Evolutionary conservation across 1,139 yeast species (phyloP).

Genomic region (Candida frijolesensis): DNA sequence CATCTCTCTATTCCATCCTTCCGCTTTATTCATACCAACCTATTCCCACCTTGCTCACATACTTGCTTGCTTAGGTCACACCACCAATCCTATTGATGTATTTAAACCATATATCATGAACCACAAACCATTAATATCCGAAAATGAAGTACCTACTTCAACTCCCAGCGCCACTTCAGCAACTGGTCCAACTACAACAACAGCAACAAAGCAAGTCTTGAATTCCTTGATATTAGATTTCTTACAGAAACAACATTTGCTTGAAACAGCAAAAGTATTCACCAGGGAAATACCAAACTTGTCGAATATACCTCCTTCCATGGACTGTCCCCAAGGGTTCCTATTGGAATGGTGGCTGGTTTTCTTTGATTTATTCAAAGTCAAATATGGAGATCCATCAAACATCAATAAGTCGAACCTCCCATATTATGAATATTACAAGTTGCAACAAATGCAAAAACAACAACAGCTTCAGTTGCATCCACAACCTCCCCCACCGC

Average conservation of each 20-base stretch:
- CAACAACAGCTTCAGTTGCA: conserved; percentile 16
- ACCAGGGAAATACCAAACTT: conserved; percentile 66
- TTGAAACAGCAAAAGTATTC: conserved; percentile 72
- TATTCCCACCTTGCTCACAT: no score
- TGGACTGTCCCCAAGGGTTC: conserved; percentile 87
- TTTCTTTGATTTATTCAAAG: conserved; percentile 92
- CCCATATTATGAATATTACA: conserved; percentile 7
- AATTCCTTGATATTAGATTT: conserved; percentile 90
- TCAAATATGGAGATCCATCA: conserved; percentile 43
- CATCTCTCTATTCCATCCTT: no score
- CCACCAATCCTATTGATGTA: no score
- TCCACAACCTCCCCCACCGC: conserved; percentile 16
- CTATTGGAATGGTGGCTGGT: conserved; percentile 95
- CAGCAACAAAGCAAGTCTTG: conserved; percentile 60
- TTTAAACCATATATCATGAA: neutral
- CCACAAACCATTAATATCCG: neutral
- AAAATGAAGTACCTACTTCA: neutral
- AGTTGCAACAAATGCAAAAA: conserved; percentile 11
- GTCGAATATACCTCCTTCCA: conserved; percentile 53
- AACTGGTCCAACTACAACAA: neutral
- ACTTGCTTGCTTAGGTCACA: no score
- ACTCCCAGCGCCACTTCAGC: neutral
- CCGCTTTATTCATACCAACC: no score
- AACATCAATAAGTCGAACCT: conserved; percentile 38
- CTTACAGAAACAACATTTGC: conserved; percentile 69